phyloP scores from a whole-genome alignment of 2,329 filamentous ascomycete genomes.

The Rutstroemia sp. region DNA sequence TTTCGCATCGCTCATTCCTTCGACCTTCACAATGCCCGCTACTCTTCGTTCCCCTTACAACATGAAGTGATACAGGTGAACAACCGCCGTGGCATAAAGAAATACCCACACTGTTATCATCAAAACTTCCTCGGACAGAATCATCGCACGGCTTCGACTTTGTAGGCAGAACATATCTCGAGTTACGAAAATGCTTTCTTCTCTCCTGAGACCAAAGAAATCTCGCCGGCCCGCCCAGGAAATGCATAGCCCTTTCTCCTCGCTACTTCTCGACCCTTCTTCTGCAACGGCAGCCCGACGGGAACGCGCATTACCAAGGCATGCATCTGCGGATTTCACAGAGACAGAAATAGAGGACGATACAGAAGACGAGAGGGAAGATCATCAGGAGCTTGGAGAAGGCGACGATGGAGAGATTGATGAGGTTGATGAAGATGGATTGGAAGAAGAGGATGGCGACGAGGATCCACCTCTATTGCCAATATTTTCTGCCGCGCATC shows the following conservation, averaged over 20 bases:
- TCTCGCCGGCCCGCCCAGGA: constrained; percentile 23
- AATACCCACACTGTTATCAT: neutral
- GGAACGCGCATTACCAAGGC: constrained; percentile 17
- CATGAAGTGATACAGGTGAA: neutral
- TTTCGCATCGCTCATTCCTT: too few species aligned
- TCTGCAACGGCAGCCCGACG: constrained; percentile 18
- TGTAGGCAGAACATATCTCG: neutral
- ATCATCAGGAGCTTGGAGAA: constrained; percentile 1
- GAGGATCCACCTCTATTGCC: constrained; percentile 53
- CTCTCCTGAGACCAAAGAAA: constrained; percentile 30
- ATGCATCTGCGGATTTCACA: constrained; percentile 57
- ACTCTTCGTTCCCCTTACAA: neutral
- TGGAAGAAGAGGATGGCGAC: constrained; percentile 32
- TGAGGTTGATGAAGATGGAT: constrained; percentile 34
- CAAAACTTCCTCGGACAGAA: neutral
- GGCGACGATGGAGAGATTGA: constrained; percentile 29
- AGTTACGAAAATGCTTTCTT: constrained; percentile 29
- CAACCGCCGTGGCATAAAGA: neutral
- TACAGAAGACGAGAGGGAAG: constrained; percentile 16
- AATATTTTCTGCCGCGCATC: constrained; percentile 71
- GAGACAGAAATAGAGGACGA: constrained; percentile 48
- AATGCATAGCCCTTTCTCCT: constrained; percentile 28
- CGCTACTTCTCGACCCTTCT: constrained; percentile 23
- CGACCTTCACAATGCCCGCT: too few species aligned
- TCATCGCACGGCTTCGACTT: neutral